Percentiles rank a stretch among this genome's conserved stretches.
These are phyloP conservation scores for Trichosporon sp. DNA, from an alignment of 1,284 basidiomycete genomes.

Conservation along the genomic window DNA sequence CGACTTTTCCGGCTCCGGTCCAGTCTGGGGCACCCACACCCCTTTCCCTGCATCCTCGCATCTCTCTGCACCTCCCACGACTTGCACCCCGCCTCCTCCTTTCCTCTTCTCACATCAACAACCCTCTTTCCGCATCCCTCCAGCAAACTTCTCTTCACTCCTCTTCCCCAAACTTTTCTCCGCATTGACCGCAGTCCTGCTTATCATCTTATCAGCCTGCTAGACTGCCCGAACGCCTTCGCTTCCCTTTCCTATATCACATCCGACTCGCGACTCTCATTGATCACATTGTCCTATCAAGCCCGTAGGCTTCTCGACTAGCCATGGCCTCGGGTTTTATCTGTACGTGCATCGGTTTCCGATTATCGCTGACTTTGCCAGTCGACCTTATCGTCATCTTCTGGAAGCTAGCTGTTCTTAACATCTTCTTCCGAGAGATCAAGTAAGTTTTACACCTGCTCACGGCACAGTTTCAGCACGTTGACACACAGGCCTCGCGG, in stretches of 20 bases:
- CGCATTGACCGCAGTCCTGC: conserved; percentile 9
- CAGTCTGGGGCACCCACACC: conserved; percentile 17
- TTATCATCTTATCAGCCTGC: conserved; percentile 17
- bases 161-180: not conserved
- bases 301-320: conserved; percentile 10
- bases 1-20: not conserved
- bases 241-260: not conserved
- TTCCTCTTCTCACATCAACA: not conserved
- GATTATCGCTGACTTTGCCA: conserved; percentile 26
- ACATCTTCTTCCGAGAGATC: conserved; percentile 97
- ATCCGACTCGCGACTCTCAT: conserved; percentile 3
- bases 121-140: not conserved
- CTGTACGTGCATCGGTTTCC: not conserved
- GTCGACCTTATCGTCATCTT: conserved; percentile 55
- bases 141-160: not conserved
- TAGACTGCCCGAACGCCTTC: conserved; percentile 6
- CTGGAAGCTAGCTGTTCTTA: conserved; percentile 74
- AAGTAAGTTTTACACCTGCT: conserved; percentile 55
- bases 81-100: not conserved
- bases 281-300: not conserved
- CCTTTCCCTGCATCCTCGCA: not conserved
- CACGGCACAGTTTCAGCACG: not conserved
- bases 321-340: conserved; percentile 14
- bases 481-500: conserved; percentile 67
- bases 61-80: conserved; percentile 8